A percentile compares a stretch with the other conserved stretches of the same genome.
phyloP scores from a whole-genome alignment of 108 stramenopile genomes.

The Poteriospumella lacustris region DNA sequence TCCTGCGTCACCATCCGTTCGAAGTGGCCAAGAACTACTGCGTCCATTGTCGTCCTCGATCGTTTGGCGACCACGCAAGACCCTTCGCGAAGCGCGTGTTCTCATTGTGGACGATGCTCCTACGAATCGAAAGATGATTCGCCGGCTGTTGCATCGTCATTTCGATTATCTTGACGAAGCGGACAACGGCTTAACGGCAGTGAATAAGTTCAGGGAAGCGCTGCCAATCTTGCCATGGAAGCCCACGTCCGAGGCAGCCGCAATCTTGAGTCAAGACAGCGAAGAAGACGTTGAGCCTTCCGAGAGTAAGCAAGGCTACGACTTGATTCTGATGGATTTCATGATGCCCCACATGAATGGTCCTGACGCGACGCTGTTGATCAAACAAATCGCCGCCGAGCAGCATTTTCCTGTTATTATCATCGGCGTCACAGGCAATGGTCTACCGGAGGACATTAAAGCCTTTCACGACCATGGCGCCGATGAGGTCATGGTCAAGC shows the following conservation, averaged over 20 bases:
- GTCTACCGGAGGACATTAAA: background rate
- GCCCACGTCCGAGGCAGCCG: too few relatives aligned
- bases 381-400: background rate
- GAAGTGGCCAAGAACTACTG: too few relatives aligned
- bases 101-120: constrained; percentile 26
- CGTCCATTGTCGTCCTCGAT: too few relatives aligned
- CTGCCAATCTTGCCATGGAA: too few relatives aligned
- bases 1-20: too few relatives aligned
- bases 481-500: constrained; percentile 19
- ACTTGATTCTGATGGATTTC: constrained; percentile 25
- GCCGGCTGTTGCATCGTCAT: constrained; percentile 17
- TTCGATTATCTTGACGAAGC: too few relatives aligned
- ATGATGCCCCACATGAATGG: constrained; percentile 21
- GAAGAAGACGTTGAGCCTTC: too few relatives aligned
- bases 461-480: background rate
- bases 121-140: constrained; percentile 20
- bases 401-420: constrained; percentile 3
- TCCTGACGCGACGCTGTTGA: background rate
- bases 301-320: too few relatives aligned
- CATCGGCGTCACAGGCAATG: constrained; percentile 21
- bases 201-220: background rate
- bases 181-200: background rate
- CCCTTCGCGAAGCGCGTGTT: too few relatives aligned
- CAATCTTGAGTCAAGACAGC: too few relatives aligned
- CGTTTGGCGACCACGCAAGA: too few relatives aligned